Conservation (phyloP, 2,329 filamentous ascomycete species). For the Fusarium clavum region DNA sequence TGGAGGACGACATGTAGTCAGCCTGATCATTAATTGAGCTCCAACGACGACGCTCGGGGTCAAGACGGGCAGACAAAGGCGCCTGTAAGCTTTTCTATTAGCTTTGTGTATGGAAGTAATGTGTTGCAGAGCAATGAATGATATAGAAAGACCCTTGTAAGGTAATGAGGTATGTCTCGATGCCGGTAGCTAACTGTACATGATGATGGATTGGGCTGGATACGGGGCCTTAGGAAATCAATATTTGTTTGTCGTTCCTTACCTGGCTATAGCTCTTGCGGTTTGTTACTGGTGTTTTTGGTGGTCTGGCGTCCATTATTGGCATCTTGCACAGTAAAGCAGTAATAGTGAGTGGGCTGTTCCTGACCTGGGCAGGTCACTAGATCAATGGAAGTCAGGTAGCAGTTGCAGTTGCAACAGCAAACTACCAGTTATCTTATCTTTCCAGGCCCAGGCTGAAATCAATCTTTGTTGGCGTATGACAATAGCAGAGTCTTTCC, state of each 20-base stretch:
- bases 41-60: constrained; percentile 21
- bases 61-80: constrained; percentile 28
- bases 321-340: constrained; percentile 13
- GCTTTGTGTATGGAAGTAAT: constrained; percentile 2
- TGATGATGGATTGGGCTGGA: background rate
- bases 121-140: background rate
- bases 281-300: constrained; percentile 9
- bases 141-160: background rate
- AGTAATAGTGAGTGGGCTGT: background rate
- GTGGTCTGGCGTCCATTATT: constrained; percentile 11
- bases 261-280: constrained; percentile 21
- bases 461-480: constrained; percentile 19
- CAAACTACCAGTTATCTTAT: constrained; percentile 9
- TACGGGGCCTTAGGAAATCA: background rate
- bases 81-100: constrained; percentile 30
- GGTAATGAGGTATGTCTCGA: background rate
- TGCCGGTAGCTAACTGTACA: background rate
- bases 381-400: background rate
- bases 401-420: background rate
- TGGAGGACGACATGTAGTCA: constrained; percentile 28
- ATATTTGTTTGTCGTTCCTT: constrained; percentile 8
- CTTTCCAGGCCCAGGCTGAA: constrained; percentile 4
- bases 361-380: constrained; percentile 5
- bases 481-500: constrained; percentile 33
- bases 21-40: constrained; percentile 25